Evolutionary conservation across 352 stramenopile genomes (phyloP).

Genomic region (Phytopythium oedochilum): DNA sequence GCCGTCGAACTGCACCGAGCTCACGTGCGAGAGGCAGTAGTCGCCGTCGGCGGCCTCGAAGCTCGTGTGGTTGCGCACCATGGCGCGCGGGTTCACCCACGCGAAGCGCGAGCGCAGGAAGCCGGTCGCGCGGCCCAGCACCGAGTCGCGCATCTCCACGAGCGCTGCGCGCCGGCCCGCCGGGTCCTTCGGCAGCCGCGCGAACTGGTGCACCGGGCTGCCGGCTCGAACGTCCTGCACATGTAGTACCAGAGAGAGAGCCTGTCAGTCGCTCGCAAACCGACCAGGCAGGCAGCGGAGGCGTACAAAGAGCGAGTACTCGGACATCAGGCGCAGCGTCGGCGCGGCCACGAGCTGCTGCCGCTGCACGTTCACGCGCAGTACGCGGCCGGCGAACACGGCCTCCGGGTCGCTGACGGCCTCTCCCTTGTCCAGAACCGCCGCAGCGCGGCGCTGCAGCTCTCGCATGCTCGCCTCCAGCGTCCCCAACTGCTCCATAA

Average conservation of each 20-base stretch:
- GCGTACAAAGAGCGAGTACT: slow-evolving; percentile 7
- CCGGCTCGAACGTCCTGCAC: slow-evolving; percentile 1
- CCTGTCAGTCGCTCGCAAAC: not conserved
- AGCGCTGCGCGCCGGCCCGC: slow-evolving; percentile 14
- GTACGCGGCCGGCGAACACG: slow-evolving; percentile 6
- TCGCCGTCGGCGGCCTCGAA: slow-evolving; percentile 19
- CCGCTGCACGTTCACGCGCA: slow-evolving; percentile 12
- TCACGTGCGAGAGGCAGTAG: slow-evolving; percentile 27
- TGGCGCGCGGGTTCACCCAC: slow-evolving; percentile 16
- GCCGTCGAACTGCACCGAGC: slow-evolving; percentile 20
- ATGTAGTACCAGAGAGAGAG: not conserved
- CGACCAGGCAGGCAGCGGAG: not conserved
- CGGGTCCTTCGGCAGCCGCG: slow-evolving; percentile 18
- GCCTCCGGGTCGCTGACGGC: slow-evolving; percentile 4
- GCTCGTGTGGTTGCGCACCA: slow-evolving; percentile 9
- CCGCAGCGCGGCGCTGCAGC: slow-evolving; percentile 14
- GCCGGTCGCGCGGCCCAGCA: slow-evolving; percentile 19
- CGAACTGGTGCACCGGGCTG: slow-evolving; percentile 16
- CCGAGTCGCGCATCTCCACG: slow-evolving; percentile 16
- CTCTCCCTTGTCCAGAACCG: slow-evolving; percentile 1
- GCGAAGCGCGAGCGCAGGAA: slow-evolving; percentile 26
- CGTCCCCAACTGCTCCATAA: slow-evolving; percentile 11
- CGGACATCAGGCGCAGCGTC: slow-evolving; percentile 3
- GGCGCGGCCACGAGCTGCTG: slow-evolving; percentile 1
- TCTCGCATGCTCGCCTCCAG: slow-evolving; percentile 12